These are phyloP conservation scores for Margaritispora aquatica DNA, from an alignment of 495 filamentous ascomycete species.

Conservation along the genomic window DNA sequence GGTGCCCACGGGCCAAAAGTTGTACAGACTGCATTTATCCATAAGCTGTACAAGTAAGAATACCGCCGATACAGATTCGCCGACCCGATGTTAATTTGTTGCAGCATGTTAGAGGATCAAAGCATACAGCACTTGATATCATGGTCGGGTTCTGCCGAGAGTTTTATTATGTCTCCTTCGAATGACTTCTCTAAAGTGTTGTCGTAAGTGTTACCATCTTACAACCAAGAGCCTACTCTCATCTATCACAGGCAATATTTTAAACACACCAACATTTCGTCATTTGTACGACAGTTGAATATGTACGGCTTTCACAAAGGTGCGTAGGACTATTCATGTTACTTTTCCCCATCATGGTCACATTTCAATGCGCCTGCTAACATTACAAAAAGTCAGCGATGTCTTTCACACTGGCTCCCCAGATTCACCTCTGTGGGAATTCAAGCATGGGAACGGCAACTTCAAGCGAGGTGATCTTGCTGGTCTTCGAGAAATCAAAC, in stretches of 20 bases:
- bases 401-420: conserved; percentile 97
- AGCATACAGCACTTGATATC: conserved; percentile 92
- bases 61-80: not conserved
- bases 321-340: conserved; percentile 30
- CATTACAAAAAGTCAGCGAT: conserved; percentile 74
- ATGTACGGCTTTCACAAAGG: conserved; percentile 99
- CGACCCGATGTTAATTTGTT: conserved; percentile 31
- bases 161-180: conserved; percentile 97
- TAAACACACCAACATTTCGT: conserved; percentile 98
- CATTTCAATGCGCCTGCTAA: conserved; percentile 9
- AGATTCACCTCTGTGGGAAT: conserved; percentile 95
- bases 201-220: conserved; percentile 57
- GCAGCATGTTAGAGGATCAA: conserved; percentile 92
- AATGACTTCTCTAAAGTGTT: conserved; percentile 98
- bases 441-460: conserved; percentile 96
- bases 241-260: conserved; percentile 68
- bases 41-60: conserved; percentile 95
- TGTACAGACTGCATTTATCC: conserved; percentile 98
- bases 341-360: too few species aligned
- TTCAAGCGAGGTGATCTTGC: conserved; percentile 93
- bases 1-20: conserved; percentile 95
- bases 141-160: conserved; percentile 89
- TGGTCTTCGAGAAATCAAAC: conserved; percentile 91
- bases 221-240: conserved; percentile 9
- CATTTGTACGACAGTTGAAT: conserved; percentile 94